These are phyloP conservation scores for Carex kokanica DNA, from an alignment of 176 grass and related monocot species.

Conservation along the genomic window DNA sequence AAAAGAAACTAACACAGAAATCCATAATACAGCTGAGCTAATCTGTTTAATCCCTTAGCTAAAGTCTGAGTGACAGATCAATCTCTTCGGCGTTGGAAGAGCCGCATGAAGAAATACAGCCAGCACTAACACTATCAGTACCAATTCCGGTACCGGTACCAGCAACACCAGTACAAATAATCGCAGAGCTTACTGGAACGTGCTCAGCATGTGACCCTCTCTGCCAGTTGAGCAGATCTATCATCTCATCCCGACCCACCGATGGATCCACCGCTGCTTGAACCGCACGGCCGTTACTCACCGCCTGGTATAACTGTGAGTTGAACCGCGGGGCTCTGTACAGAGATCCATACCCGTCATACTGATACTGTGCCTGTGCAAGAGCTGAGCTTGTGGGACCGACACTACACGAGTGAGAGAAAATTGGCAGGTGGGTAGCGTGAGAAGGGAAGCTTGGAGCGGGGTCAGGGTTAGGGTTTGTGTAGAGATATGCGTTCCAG, in stretches of 20 bases:
- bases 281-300: constrained; percentile 39
- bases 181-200: constrained; percentile 35
- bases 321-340: constrained; percentile 44
- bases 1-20: not conserved
- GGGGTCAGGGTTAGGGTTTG: not conserved
- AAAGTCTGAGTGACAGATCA: constrained; percentile 74
- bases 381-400: not conserved
- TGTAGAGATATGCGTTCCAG: constrained; percentile 78
- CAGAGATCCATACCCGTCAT: not conserved
- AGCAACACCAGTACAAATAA: not conserved
- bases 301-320: constrained; percentile 31
- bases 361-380: not conserved
- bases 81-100: constrained; percentile 24
- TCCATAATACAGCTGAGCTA: not conserved
- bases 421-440: constrained; percentile 37
- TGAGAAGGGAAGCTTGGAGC: constrained; percentile 24
- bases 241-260: constrained; percentile 52
- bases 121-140: constrained; percentile 28
- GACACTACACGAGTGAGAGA: constrained; percentile 7
- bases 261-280: constrained; percentile 37
- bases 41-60: not conserved
- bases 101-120: not conserved
- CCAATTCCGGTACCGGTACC: not conserved
- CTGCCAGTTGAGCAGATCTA: constrained; percentile 88
- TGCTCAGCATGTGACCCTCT: constrained; percentile 55